Percentiles rank a stretch among this genome's conserved stretches.
phyloP scores from a whole-genome alignment of 352 stramenopile genomes.

The Pythium dissimile region DNA sequence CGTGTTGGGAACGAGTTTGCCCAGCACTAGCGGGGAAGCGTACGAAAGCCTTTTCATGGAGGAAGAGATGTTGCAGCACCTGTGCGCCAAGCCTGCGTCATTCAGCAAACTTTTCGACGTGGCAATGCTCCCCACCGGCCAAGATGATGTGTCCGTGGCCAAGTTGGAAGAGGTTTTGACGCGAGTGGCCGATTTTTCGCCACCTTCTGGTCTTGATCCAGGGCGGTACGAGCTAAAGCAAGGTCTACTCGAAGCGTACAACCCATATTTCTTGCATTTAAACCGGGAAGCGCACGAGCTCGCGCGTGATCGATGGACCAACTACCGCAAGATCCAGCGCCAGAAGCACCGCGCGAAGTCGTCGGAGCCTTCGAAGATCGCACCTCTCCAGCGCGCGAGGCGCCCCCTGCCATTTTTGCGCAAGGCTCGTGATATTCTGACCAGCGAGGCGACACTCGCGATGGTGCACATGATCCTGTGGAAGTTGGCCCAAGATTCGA shows the following conservation, averaged over 20 bases:
- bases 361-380: slow-evolving; percentile 15
- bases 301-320: slow-evolving; percentile 81
- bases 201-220: slow-evolving; percentile 69
- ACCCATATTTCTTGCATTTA: slow-evolving; percentile 84
- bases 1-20: slow-evolving; percentile 69
- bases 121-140: slow-evolving; percentile 72
- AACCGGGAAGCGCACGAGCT: slow-evolving; percentile 82
- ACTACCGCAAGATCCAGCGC: slow-evolving; percentile 54
- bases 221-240: slow-evolving; percentile 80
- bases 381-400: slow-evolving; percentile 22
- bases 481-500: slow-evolving; percentile 32
- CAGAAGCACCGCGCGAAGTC: slow-evolving; percentile 11
- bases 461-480: slow-evolving; percentile 68
- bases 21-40: slow-evolving; percentile 41
- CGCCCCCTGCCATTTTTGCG: slow-evolving; percentile 43
- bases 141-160: slow-evolving; percentile 74
- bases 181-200: slow-evolving; percentile 69
- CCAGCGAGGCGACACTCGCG: slow-evolving; percentile 60
- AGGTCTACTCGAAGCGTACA: slow-evolving; percentile 71
- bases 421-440: slow-evolving; percentile 56
- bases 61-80: slow-evolving; percentile 84
- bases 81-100: slow-evolving; percentile 71
- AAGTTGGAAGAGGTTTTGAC: slow-evolving; percentile 59
- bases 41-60: slow-evolving; percentile 75
- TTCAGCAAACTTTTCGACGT: slow-evolving; percentile 85